Base-by-base conservation (phyloP, 2,329 filamentous ascomycete genomes). In the Cryphonectria naterciae region DNA sequence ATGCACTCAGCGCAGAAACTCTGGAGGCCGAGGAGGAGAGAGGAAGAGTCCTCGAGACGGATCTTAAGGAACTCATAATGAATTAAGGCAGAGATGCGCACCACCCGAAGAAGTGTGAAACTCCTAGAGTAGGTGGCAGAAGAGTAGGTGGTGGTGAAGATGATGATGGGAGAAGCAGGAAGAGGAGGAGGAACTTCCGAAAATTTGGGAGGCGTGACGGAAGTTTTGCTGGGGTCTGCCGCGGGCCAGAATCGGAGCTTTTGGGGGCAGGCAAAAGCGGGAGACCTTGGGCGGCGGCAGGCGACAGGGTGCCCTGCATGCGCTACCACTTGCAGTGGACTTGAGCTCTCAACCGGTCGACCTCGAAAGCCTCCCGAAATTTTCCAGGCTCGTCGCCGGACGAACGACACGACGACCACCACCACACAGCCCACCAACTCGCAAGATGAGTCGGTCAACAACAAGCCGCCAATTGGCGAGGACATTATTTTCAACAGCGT, bases 51-150 rank as follows among this genome's bases (percentile, higher is more conserved):
- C 84, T 82, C 77, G 82, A 75, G 70, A 77, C 74, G 71, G 80
- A 77, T 70, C 81, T 79, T 70, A 86, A 76, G 71, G 83, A 81
- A 76, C 81, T 83, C 86, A 87, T 87, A 65, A 77, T 83, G 77
- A 73, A 63, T 70, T 71, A 68, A 75, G 75, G 56, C 72, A 69
- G 75, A 75, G 43, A 25, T 32, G 68, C 71, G 73, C 73, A 75
- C 74, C 71, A 74, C 69, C 72, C 71, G 73, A 74, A 77, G 76
- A 32, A 54, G 39, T 35, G 37, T 41, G 17, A n/a, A 56, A 46
- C 39, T 64, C 37, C 61, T 67, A 46, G 46, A 52, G 56, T 46
- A 64, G 65, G 63, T 64, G 66, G 70, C 58, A 19, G 54, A 49
- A 68, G 39, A 49, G 49, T 46, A 54, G 52, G 58, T 65, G 49